Evolutionary conservation across 2,329 filamentous ascomycete species (phyloP).

Genomic region (Aspergillus sp.): DNA sequence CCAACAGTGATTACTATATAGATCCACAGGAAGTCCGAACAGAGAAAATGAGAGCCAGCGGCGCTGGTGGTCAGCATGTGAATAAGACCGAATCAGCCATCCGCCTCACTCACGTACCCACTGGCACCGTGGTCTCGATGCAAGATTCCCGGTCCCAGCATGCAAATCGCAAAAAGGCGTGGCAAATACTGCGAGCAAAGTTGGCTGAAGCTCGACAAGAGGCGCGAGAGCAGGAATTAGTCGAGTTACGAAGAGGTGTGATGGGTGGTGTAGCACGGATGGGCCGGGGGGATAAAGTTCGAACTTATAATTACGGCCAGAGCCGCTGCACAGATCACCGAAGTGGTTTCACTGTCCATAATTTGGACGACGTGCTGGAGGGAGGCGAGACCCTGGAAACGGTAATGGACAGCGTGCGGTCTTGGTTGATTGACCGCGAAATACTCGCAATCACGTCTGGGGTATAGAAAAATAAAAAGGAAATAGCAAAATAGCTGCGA

Average conservation of each 20-base stretch:
- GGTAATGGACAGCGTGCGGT: conserved; percentile 74
- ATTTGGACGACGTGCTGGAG: conserved; percentile 75
- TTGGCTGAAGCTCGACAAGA: conserved; percentile 79
- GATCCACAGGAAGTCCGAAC: conserved; percentile 76
- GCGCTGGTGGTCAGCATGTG: conserved; percentile 94
- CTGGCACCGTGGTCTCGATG: conserved; percentile 82
- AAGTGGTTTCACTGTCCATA: conserved; percentile 74
- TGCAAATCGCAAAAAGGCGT: conserved; percentile 83
- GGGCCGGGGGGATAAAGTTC: conserved; percentile 88
- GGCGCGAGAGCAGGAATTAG: conserved; percentile 77
- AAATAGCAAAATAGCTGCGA: conserved; percentile 4
- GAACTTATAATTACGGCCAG: conserved; percentile 81
- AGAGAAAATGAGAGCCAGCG: conserved; percentile 89
- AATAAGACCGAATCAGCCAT: conserved; percentile 98
- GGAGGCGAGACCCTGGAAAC: conserved; percentile 71
- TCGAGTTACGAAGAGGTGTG: conserved; percentile 72
- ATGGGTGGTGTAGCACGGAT: conserved; percentile 74
- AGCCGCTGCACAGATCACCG: conserved; percentile 87
- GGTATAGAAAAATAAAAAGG: conserved; percentile 50
- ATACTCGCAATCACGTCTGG: conserved; percentile 68
- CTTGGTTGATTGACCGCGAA: conserved; percentile 74
- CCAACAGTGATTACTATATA: conserved; percentile 87
- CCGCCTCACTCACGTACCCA: conserved; percentile 85
- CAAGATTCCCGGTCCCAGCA: conserved; percentile 91
- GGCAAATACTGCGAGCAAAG: conserved; percentile 78